These are phyloP conservation scores for Arthrobotrys entomopaga DNA, from an alignment of 2,329 filamentous ascomycete species.

Conservation along the genomic window DNA sequence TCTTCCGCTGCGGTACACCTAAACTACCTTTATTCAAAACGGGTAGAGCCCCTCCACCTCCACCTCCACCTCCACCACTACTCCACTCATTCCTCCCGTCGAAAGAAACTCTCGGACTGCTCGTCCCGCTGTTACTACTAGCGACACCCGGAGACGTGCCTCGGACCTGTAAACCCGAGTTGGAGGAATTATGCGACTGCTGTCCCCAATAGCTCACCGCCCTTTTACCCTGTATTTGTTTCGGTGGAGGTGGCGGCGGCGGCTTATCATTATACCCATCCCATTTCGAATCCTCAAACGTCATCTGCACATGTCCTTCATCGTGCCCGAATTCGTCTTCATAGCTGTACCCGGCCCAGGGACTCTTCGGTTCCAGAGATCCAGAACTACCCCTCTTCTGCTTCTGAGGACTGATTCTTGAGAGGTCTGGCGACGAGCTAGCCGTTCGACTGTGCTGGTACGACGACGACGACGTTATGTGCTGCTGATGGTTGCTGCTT, in stretches of 20 bases:
- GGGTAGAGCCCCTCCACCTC: conserved; percentile 39
- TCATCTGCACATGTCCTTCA: conserved; percentile 69
- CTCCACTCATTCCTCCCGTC: conserved; percentile 46
- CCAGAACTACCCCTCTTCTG: conserved; percentile 25
- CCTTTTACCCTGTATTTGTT: conserved; percentile 49
- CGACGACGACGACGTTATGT: too few species aligned
- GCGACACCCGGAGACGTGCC: conserved; percentile 26
- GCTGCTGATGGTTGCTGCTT: conserved; percentile 9
- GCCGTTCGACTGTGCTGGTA: conserved; percentile 14
- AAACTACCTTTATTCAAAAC: conserved; percentile 33
- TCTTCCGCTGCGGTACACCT: conserved; percentile 42
- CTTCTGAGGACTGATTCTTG: conserved; percentile 33
- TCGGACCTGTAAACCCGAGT: conserved; percentile 26
- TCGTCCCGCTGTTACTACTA: conserved; percentile 27
- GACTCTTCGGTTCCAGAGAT: conserved; percentile 28
- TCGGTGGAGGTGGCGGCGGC: conserved; percentile 67
- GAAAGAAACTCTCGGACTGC: conserved; percentile 41
- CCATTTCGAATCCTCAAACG: conserved; percentile 68
- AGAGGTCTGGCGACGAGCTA: conserved; percentile 28
- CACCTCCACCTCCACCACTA: conserved; percentile 33
- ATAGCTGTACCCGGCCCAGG: conserved; percentile 40
- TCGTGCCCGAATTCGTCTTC: conserved; percentile 64
- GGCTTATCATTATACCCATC: conserved; percentile 45
- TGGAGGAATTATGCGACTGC: conserved; percentile 22
- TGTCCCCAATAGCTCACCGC: conserved; percentile 54